Conservation (phyloP, 352 stramenopile genomes). For the Phytophthora podocarpi region DNA sequence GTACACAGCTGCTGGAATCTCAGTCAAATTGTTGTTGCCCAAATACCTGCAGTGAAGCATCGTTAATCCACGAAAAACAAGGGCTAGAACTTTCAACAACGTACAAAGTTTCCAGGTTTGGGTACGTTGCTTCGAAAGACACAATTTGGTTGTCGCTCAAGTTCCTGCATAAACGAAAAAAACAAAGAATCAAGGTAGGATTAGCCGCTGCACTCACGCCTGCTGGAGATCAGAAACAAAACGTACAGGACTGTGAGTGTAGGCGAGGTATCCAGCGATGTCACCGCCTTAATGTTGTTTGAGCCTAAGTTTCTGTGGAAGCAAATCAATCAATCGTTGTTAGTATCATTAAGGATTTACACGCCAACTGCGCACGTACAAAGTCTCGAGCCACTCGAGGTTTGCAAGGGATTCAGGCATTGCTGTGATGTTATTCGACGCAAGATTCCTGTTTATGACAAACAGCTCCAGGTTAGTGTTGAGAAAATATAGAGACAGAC, state of each 20-base stretch:
- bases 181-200: background rate
- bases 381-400: slow-evolving; percentile 3
- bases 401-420: slow-evolving; percentile 16
- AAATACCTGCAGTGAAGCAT: slow-evolving; percentile 16
- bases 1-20: slow-evolving; percentile 25
- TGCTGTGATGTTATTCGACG: slow-evolving; percentile 23
- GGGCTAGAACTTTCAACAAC: background rate
- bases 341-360: background rate
- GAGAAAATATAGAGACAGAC: too few species aligned
- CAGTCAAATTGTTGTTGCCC: slow-evolving; percentile 24
- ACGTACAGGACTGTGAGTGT: slow-evolving; percentile 25
- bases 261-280: slow-evolving; percentile 1
- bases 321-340: background rate
- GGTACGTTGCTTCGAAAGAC: slow-evolving; percentile 51
- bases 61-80: slow-evolving; percentile 1
- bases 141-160: slow-evolving; percentile 26
- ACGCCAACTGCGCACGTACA: slow-evolving; percentile 20
- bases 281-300: slow-evolving; percentile 27
- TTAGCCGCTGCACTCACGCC: background rate
- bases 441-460: slow-evolving; percentile 19
- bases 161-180: slow-evolving; percentile 21
- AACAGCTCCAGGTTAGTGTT: too few species aligned
- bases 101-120: slow-evolving; percentile 55
- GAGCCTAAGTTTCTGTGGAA: slow-evolving; percentile 26
- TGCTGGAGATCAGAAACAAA: background rate